These are phyloP conservation scores for Lotmaria passim DNA, from an alignment of 208 protist species.

Conservation along the genomic window DNA sequence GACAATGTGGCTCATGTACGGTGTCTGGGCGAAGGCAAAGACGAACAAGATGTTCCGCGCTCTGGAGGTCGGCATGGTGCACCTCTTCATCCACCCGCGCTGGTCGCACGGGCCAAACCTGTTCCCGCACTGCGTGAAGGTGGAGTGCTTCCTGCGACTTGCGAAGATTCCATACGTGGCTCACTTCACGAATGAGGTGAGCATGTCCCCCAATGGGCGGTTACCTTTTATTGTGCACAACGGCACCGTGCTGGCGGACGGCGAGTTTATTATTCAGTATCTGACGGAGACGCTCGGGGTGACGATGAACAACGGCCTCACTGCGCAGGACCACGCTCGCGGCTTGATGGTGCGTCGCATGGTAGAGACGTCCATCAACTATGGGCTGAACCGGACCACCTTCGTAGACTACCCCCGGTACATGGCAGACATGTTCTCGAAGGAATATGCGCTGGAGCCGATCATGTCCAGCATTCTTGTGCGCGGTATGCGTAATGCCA, in stretches of 20 bases:
- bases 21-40: slow-evolving; percentile 24
- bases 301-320: slow-evolving; percentile 56
- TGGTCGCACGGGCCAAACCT: slow-evolving; percentile 78
- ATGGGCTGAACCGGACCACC: slow-evolving; percentile 64
- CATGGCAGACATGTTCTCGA: slow-evolving; percentile 63
- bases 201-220: slow-evolving; percentile 54
- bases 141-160: slow-evolving; percentile 75
- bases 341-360: slow-evolving; percentile 58
- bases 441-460: slow-evolving; percentile 54
- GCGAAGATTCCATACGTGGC: slow-evolving; percentile 73
- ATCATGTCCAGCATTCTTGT: slow-evolving; percentile 52
- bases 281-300: slow-evolving; percentile 53
- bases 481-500: slow-evolving; percentile 49
- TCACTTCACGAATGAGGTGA: slow-evolving; percentile 71
- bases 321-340: slow-evolving; percentile 51
- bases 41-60: slow-evolving; percentile 42
- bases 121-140: slow-evolving; percentile 67
- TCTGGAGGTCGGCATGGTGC: slow-evolving; percentile 62
- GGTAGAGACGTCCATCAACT: slow-evolving; percentile 71
- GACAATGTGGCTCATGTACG: slow-evolving; percentile 29
- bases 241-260: slow-evolving; percentile 52
- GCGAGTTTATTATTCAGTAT: slow-evolving; percentile 70
- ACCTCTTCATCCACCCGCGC: slow-evolving; percentile 72
- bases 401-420: slow-evolving; percentile 61
- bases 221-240: slow-evolving; percentile 75